Conservation (phyloP, 2,329 filamentous ascomycete species). For the Stagonosporopsis tanaceti region DNA sequence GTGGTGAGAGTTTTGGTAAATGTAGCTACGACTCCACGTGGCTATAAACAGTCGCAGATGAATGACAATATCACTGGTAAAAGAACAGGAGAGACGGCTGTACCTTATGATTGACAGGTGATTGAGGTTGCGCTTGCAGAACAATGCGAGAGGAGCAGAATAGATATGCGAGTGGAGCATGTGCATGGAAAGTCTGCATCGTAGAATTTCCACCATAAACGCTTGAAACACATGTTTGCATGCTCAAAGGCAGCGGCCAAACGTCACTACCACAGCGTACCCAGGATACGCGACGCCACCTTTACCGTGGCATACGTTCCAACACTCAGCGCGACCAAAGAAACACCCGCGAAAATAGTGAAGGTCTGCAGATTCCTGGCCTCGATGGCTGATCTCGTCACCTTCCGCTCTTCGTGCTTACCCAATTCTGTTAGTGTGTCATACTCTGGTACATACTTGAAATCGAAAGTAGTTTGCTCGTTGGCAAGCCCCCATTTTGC, state of each 20-base stretch:
- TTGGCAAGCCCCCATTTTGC: slow-evolving; percentile 70
- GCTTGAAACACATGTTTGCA: neutral
- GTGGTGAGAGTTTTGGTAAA: neutral
- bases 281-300: slow-evolving; percentile 31
- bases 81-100: neutral
- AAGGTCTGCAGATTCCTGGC: slow-evolving; percentile 58
- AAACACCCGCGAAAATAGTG: slow-evolving; percentile 50
- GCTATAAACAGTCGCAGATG: neutral
- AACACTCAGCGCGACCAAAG: slow-evolving; percentile 37
- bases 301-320: slow-evolving; percentile 37
- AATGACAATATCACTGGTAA: neutral
- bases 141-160: neutral
- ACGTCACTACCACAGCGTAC: slow-evolving; percentile 26
- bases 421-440: slow-evolving; percentile 59
- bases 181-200: neutral
- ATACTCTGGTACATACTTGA: slow-evolving; percentile 72
- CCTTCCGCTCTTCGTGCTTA: slow-evolving; percentile 51
- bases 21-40: slow-evolving; percentile 1
- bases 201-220: neutral
- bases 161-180: neutral
- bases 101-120: neutral
- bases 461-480: slow-evolving; percentile 69
- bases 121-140: neutral
- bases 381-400: slow-evolving; percentile 53
- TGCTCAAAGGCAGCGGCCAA: neutral